These are phyloP conservation scores for Aspergillus neoniger DNA, from an alignment of 2,329 filamentous ascomycete genomes.

Conservation along the genomic window DNA sequence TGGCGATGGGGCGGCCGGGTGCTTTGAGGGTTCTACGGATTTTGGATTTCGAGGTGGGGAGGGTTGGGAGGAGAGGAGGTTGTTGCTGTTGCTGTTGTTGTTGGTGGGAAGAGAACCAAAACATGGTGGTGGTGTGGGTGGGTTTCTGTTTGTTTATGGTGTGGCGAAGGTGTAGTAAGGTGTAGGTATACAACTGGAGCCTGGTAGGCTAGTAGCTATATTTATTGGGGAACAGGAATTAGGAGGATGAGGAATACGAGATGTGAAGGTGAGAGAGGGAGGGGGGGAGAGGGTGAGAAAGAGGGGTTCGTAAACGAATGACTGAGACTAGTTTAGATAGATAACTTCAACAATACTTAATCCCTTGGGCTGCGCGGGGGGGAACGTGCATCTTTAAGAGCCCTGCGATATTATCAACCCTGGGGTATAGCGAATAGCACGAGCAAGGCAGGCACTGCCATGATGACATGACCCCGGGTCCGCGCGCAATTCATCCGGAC, in stretches of 20 bases:
- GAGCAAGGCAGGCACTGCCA: constrained; percentile 1
- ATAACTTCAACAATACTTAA: not conserved
- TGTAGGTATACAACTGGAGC: not conserved
- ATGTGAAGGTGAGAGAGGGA: not conserved
- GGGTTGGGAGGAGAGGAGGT: not conserved
- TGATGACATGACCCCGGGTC: constrained; percentile 2
- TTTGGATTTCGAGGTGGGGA: not conserved
- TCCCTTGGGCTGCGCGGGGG: constrained; percentile 1
- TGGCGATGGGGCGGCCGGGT: constrained; percentile 23
- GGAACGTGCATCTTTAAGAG: not conserved
- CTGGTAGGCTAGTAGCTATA: not conserved
- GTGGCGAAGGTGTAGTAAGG: not conserved
- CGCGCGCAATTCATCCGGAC: not conserved
- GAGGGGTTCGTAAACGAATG: not conserved
- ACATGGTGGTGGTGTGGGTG: not conserved
- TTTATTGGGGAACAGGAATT: not conserved
- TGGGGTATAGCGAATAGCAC: not conserved
- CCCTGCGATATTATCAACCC: not conserved
- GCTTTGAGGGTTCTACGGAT: constrained; percentile 19
- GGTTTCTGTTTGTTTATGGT: not conserved
- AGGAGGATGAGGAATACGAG: not conserved
- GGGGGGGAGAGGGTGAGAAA: not conserved
- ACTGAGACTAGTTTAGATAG: not conserved
- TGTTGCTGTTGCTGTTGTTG: constrained; percentile 10
- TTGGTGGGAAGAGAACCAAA: constrained; percentile 9